Percentiles rank a stretch among this genome's conserved stretches.
Conservation (phyloP, 495 filamentous ascomycete genomes). For the Neurospora hispaniola region DNA sequence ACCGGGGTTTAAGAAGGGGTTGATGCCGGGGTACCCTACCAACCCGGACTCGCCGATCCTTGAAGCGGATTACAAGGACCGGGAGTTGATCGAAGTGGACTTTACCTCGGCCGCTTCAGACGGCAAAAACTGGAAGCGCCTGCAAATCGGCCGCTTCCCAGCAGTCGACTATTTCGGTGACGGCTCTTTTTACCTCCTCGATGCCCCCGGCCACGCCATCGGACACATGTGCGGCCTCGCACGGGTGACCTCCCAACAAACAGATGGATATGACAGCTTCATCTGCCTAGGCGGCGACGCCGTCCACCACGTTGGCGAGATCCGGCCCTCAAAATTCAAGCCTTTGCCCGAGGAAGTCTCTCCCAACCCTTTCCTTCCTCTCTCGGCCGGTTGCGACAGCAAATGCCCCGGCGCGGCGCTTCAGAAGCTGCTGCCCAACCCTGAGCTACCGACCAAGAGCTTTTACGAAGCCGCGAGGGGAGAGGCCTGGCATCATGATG, state of each 20-base stretch:
- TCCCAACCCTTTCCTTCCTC: conserved; percentile 28
- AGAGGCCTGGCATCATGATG: conserved; percentile 14
- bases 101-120: conserved; percentile 18
- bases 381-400: conserved; percentile 1
- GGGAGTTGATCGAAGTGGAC: conserved; percentile 34
- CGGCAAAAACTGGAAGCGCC: neutral
- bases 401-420: conserved; percentile 33
- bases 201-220: conserved; percentile 44
- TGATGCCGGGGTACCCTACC: conserved; percentile 42
- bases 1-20: conserved; percentile 38
- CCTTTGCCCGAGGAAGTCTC: conserved; percentile 36
- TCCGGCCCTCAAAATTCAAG: conserved; percentile 40
- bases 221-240: conserved; percentile 50
- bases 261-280: conserved; percentile 31
- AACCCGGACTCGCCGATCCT: conserved; percentile 28
- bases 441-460: conserved; percentile 12
- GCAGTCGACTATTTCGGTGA: conserved; percentile 54
- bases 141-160: conserved; percentile 37
- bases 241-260: conserved; percentile 28
- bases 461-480: conserved; percentile 25
- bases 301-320: conserved; percentile 41
- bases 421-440: conserved; percentile 19
- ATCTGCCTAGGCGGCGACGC: conserved; percentile 47
- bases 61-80: conserved; percentile 34
- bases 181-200: conserved; percentile 48